Percentiles rank a stretch among this genome's conserved stretches.
phyloP scores from a whole-genome alignment of 2,329 filamentous ascomycete genomes.

The Cladosporium sp. region DNA sequence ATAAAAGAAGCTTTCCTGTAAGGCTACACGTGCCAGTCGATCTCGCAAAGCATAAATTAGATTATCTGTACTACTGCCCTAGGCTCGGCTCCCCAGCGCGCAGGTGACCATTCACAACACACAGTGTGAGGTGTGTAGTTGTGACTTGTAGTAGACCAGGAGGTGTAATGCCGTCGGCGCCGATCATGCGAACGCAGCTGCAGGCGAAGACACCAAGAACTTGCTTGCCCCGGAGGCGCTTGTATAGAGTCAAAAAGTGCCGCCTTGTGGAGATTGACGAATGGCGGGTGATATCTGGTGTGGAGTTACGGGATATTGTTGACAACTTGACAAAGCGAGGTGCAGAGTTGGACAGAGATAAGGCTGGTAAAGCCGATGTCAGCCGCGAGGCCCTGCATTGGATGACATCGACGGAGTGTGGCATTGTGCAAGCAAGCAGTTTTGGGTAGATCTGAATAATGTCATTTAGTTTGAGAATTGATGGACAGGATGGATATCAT shows the following conservation, averaged over 20 bases:
- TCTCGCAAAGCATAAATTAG: background rate
- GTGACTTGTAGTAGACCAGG: no score
- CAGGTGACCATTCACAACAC: background rate
- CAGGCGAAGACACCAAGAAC: slow-evolving; percentile 13
- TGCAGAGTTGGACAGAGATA: slow-evolving; percentile 3
- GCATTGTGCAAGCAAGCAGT: background rate
- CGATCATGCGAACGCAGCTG: slow-evolving; percentile 10
- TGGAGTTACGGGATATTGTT: background rate
- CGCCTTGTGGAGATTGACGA: background rate
- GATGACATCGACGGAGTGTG: background rate
- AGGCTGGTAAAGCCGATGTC: slow-evolving; percentile 7
- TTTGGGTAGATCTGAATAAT: background rate
- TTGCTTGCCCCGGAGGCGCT: background rate
- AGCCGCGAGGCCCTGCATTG: background rate
- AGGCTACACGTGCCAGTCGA: background rate
- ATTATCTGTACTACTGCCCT: background rate
- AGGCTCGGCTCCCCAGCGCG: background rate
- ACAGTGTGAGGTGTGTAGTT: background rate
- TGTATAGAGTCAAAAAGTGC: background rate
- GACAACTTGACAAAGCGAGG: background rate
- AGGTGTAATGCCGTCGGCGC: background rate
- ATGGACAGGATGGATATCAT: background rate
- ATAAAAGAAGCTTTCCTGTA: background rate
- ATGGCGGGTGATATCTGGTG: background rate
- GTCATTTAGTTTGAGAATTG: background rate